Evolutionary conservation across 176 grass and related monocot species (phyloP).

Genomic region (Raddia distichophylla): DNA sequence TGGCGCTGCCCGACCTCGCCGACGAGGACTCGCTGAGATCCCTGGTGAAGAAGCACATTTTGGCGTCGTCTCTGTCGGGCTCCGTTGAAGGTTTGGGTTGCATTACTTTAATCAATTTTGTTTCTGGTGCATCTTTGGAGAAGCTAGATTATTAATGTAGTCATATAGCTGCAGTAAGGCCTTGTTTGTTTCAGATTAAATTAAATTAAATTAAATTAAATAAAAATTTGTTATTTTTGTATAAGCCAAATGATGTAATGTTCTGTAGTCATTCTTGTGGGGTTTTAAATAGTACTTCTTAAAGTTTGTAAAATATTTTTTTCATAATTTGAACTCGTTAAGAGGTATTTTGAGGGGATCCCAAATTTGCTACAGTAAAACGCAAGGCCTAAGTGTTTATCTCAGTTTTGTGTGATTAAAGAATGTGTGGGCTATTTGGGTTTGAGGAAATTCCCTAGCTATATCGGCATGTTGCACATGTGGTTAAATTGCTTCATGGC

Average conservation of each 20-base stretch:
- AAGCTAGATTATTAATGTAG: conserved; percentile 29
- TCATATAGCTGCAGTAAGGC: conserved; percentile 12
- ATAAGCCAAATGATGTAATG: too few species aligned
- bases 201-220: too few species aligned
- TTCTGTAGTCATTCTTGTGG: too few species aligned
- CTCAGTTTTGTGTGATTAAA: conserved; percentile 17
- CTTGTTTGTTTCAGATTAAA: too few species aligned
- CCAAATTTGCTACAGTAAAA: too few species aligned
- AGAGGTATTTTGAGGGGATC: too few species aligned
- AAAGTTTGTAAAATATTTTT: too few species aligned
- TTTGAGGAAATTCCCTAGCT: conserved; percentile 7
- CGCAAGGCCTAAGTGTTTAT: neutral
- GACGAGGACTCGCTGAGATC: conserved; percentile 59
- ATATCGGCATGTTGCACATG: neutral
- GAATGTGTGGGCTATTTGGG: neutral
- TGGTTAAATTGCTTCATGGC: conserved; percentile 10
- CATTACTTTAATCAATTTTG: conserved; percentile 1
- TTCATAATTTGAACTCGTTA: too few species aligned
- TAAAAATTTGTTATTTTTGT: too few species aligned
- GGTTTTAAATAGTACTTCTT: too few species aligned
- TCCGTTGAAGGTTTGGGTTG: conserved; percentile 24
- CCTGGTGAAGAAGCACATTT: conserved; percentile 73
- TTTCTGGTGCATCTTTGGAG: conserved; percentile 7
- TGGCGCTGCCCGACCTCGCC: conserved; percentile 66
- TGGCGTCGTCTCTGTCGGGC: conserved; percentile 29